Percentiles rank a stretch among this genome's conserved stretches.
Evolutionary conservation across 2,329 filamentous ascomycete species (phyloP).

Genomic region (Botryotinia globosa): DNA sequence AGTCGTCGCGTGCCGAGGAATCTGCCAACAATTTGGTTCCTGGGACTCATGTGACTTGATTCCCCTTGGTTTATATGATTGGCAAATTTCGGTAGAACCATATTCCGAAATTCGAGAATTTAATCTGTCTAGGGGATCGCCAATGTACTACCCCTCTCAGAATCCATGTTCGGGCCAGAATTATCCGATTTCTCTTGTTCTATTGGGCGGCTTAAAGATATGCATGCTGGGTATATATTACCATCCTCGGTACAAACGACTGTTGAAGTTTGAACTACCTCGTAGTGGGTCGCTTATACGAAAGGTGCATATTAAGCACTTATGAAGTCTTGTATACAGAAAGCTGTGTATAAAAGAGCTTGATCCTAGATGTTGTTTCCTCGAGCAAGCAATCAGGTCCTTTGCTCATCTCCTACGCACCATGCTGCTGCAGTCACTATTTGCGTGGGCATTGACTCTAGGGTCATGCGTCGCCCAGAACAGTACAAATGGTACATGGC

Average conservation of each 20-base stretch:
- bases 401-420: neutral
- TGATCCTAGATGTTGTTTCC: neutral
- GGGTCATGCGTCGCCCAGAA: constrained; percentile 15
- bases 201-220: constrained; percentile 7
- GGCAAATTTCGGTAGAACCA: neutral
- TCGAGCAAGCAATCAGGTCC: neutral
- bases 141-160: constrained; percentile 9
- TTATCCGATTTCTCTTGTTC: neutral
- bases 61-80: neutral
- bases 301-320: neutral
- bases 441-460: constrained; percentile 9
- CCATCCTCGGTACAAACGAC: neutral
- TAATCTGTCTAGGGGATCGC: neutral
- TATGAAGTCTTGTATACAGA: neutral
- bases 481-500: constrained; percentile 13
- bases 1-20: constrained; percentile 1
- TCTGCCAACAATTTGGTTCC: neutral
- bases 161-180: constrained; percentile 13
- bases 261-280: neutral
- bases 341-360: neutral
- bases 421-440: constrained; percentile 12
- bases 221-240: neutral
- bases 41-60: neutral
- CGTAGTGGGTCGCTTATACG: constrained; percentile 9
- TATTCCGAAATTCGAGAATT: neutral